phyloP scores from a whole-genome alignment of 1,284 basidiomycete genomes.

The Malassezia caprae region DNA sequence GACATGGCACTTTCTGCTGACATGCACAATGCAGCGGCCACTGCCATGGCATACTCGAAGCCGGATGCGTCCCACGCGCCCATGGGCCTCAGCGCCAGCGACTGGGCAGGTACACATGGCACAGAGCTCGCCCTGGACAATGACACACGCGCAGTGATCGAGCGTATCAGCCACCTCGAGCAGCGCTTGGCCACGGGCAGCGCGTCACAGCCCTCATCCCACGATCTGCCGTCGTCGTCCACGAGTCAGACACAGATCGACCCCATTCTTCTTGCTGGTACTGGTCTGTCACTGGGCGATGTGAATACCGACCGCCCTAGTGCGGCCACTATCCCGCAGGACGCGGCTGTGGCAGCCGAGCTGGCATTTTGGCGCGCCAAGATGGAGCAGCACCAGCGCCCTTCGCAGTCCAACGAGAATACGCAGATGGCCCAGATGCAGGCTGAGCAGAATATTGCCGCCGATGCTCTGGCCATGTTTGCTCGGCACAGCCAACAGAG shows the following conservation, averaged over 20 bases:
- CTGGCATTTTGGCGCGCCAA: conserved; percentile 18
- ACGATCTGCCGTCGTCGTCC: conserved; percentile 5
- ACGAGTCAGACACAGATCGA: conserved; percentile 15
- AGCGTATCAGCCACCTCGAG: conserved; percentile 28
- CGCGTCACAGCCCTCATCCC: conserved; percentile 12
- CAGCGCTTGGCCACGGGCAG: conserved; percentile 19
- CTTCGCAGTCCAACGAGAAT: conserved; percentile 3
- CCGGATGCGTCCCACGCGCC: conserved; percentile 11
- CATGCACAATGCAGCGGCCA: conserved; percentile 8
- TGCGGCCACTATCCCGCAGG: conserved; percentile 6
- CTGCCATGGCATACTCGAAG: conserved; percentile 10
- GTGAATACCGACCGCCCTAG: conserved; percentile 13
- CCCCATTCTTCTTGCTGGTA: conserved; percentile 16
- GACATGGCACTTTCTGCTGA: conserved; percentile 10
- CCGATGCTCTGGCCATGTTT: conserved; percentile 20
- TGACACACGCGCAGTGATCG: conserved; percentile 30
- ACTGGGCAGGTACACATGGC: conserved; percentile 19
- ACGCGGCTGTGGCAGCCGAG: conserved; percentile 15
- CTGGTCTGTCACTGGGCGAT: conserved; percentile 13
- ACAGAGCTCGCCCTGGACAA: conserved; percentile 23
- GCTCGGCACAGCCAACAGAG: conserved; percentile 16
- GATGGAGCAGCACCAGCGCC: conserved; percentile 19
- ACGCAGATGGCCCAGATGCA: conserved; percentile 18
- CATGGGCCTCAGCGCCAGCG: conserved; percentile 20
- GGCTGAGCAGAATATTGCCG: conserved; percentile 19